Conservation (phyloP, 108 stramenopile genomes). For the Cyclotella distinguenda region DNA sequence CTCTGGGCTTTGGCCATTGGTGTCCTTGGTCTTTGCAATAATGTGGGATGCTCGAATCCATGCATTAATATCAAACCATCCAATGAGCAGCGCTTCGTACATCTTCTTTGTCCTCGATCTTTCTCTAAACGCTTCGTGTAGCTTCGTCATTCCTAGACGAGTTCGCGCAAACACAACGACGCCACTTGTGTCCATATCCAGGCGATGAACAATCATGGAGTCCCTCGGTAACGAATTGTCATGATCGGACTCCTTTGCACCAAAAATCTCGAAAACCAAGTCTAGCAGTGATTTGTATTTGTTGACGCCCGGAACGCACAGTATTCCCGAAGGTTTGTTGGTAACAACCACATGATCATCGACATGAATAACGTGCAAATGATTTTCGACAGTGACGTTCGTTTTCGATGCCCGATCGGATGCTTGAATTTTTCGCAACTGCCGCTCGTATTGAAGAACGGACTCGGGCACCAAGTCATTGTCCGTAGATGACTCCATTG, state of each 20-base stretch:
- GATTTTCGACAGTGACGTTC: slow-evolving; percentile 29
- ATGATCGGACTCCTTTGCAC: background rate
- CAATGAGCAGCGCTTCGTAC: slow-evolving; percentile 63
- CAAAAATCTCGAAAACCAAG: slow-evolving; percentile 55
- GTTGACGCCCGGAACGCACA: slow-evolving; percentile 77
- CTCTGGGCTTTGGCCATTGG: background rate
- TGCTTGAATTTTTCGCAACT: slow-evolving; percentile 64
- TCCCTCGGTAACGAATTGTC: slow-evolving; percentile 28
- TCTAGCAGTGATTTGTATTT: slow-evolving; percentile 54
- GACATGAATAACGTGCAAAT: slow-evolving; percentile 55
- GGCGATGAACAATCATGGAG: slow-evolving; percentile 74
- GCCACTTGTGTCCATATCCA: slow-evolving; percentile 85
- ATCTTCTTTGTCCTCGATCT: slow-evolving; percentile 45
- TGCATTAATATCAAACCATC: slow-evolving; percentile 38
- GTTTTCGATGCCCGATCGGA: slow-evolving; percentile 44
- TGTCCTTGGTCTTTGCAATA: background rate
- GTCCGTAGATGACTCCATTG: too few species aligned
- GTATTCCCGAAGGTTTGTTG: slow-evolving; percentile 76
- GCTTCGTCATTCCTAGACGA: slow-evolving; percentile 42
- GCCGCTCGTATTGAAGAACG: slow-evolving; percentile 77
- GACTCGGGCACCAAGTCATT: slow-evolving; percentile 64
- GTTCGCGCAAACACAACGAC: slow-evolving; percentile 70
- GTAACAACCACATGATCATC: slow-evolving; percentile 72
- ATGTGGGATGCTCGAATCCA: slow-evolving; percentile 13
- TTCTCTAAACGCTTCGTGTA: slow-evolving; percentile 67